A percentile compares a stretch with the other conserved stretches of the same genome.
Conservation (phyloP, 2,329 filamentous ascomycete genomes). For the Penicillium corylophilum region DNA sequence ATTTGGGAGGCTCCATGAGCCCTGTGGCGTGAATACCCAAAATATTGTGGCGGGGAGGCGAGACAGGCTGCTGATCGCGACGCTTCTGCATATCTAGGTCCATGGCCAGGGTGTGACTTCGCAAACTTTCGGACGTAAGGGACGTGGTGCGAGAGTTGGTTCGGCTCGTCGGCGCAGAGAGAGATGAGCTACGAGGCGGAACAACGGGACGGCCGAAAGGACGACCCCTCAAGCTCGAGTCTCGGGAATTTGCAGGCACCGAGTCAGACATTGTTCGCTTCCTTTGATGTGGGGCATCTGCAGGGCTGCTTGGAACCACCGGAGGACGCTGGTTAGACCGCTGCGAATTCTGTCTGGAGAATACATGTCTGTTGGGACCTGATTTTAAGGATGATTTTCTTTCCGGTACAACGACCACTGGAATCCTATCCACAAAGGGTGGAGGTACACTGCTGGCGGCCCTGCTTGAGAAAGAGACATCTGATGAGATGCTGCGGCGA, state of each 20-base stretch:
- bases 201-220: slow-evolving; percentile 32
- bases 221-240: slow-evolving; percentile 30
- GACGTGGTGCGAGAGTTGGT: slow-evolving; percentile 47
- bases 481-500: slow-evolving; percentile 44
- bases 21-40: slow-evolving; percentile 13
- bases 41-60: slow-evolving; percentile 23
- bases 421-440: slow-evolving; percentile 42
- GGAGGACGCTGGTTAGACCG: slow-evolving; percentile 39
- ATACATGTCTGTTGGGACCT: slow-evolving; percentile 34
- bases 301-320: slow-evolving; percentile 34
- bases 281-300: slow-evolving; percentile 33
- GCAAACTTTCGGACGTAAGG: slow-evolving; percentile 45
- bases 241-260: slow-evolving; percentile 24
- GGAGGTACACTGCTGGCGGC: slow-evolving; percentile 30
- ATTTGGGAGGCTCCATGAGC: slow-evolving; percentile 31
- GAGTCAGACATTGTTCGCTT: slow-evolving; percentile 45
- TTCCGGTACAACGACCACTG: slow-evolving; percentile 50
- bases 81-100: slow-evolving; percentile 25
- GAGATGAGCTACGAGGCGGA: slow-evolving; percentile 44
- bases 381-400: slow-evolving; percentile 47
- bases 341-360: slow-evolving; percentile 40
- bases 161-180: slow-evolving; percentile 48
- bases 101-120: slow-evolving; percentile 33
- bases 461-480: slow-evolving; percentile 38
- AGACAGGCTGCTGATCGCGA: slow-evolving; percentile 18